A percentile compares a stretch with the other conserved stretches of the same genome.
These are phyloP conservation scores for Coemansia sp. DNA, from an alignment of 192 early-diverging fungal species.

Conservation along the genomic window DNA sequence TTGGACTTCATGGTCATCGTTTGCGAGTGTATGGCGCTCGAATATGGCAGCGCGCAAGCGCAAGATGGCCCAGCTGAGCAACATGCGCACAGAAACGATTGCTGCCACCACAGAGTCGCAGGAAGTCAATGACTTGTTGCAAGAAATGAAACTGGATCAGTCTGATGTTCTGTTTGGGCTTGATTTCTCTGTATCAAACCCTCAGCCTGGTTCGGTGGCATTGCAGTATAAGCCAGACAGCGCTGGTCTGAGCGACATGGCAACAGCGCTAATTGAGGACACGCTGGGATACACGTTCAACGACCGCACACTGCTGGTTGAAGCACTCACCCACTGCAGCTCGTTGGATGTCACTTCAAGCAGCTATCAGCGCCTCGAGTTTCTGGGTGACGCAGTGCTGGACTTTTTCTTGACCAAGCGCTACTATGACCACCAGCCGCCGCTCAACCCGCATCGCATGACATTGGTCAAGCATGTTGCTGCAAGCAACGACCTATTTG, in stretches of 20 bases:
- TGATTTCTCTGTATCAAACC: background rate
- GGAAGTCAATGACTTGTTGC: slow-evolving; percentile 20
- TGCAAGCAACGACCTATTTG: slow-evolving; percentile 85
- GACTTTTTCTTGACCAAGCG: slow-evolving; percentile 78
- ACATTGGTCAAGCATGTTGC: slow-evolving; percentile 82
- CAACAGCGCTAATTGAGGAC: slow-evolving; percentile 21
- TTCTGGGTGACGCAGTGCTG: slow-evolving; percentile 78
- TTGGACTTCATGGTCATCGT: slow-evolving; percentile 39
- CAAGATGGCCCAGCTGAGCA: slow-evolving; percentile 18
- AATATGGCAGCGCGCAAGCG: slow-evolving; percentile 10
- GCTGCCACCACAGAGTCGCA: background rate
- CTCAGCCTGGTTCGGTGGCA: background rate
- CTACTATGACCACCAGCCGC: slow-evolving; percentile 67
- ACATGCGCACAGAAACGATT: slow-evolving; percentile 15
- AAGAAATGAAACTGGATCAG: slow-evolving; percentile 36
- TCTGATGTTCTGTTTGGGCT: slow-evolving; percentile 23
- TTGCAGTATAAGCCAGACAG: background rate
- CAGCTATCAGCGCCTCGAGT: slow-evolving; percentile 92
- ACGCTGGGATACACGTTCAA: slow-evolving; percentile 67
- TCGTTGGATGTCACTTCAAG: slow-evolving; percentile 54
- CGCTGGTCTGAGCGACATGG: background rate
- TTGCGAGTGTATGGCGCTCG: slow-evolving; percentile 24
- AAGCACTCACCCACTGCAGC: slow-evolving; percentile 88
- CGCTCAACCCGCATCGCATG: slow-evolving; percentile 72
- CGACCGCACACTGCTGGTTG: slow-evolving; percentile 62